Conservation (phyloP, 1,139 yeast species). For the Pichia sp. region DNA sequence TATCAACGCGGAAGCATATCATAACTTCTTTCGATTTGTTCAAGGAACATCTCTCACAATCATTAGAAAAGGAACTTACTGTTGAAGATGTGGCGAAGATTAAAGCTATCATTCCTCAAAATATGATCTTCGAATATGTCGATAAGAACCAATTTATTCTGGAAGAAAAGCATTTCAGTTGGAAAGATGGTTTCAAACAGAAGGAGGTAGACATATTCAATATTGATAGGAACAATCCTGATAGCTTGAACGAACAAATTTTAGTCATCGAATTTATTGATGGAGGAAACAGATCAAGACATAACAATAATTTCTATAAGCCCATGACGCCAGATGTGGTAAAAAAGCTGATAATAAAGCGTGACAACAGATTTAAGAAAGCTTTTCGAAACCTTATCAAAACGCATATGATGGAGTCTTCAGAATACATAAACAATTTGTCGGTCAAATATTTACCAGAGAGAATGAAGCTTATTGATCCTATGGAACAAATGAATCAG, state of each 20-base stretch:
- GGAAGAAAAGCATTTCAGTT: conserved; percentile 45
- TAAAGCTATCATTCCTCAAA: conserved; percentile 61
- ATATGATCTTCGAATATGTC: conserved; percentile 66
- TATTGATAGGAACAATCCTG: conserved; percentile 37
- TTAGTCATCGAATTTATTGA: conserved; percentile 77
- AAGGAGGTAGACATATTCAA: conserved; percentile 49
- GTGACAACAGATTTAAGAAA: conserved; percentile 51
- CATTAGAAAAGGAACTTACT: conserved; percentile 37
- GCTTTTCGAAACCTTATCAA: conserved; percentile 43
- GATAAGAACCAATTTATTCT: conserved; percentile 62
- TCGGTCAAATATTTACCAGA: conserved; percentile 46
- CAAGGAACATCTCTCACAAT: conserved; percentile 44
- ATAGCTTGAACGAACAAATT: conserved; percentile 41
- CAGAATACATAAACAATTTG: conserved; percentile 34
- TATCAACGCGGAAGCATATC: conserved; percentile 52
- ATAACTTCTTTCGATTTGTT: conserved; percentile 51
- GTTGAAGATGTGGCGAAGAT: conserved; percentile 60
- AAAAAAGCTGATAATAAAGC: conserved; percentile 54
- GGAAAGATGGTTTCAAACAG: conserved; percentile 43
- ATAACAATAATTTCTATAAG: conserved; percentile 8
- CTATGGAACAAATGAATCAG: conserved; percentile 46
- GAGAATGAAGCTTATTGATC: conserved; percentile 44
- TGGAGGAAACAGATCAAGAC: conserved; percentile 16
- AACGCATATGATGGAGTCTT: conserved; percentile 33
- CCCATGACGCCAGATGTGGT: conserved; percentile 42